Conservation (phyloP, 2,329 filamentous ascomycete species). For the Talaromyces sp. region DNA sequence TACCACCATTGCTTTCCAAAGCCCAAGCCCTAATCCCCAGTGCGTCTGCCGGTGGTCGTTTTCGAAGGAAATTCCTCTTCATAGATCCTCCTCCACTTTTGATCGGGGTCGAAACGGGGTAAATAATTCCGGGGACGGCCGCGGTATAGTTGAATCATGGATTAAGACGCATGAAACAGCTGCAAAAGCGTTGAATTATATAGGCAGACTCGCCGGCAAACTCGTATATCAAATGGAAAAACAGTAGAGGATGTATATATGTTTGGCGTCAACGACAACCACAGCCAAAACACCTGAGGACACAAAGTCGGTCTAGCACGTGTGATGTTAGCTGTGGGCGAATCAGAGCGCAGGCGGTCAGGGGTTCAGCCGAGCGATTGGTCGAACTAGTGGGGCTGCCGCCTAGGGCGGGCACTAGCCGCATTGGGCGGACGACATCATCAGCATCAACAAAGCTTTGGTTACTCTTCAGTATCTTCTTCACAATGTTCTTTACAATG, state of each 20-base stretch:
- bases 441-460: slow-evolving; percentile 12
- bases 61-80: slow-evolving; percentile 9
- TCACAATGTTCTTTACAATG: slow-evolving; percentile 17
- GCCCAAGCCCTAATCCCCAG: slow-evolving; percentile 6
- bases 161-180: not conserved
- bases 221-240: not conserved
- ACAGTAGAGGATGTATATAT: not conserved
- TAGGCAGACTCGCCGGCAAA: not conserved
- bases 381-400: not conserved
- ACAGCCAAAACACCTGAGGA: not conserved
- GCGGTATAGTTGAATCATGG: not conserved
- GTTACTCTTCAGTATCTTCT: slow-evolving; percentile 15
- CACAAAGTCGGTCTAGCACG: not conserved
- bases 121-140: not conserved
- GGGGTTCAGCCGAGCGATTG: not conserved
- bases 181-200: not conserved
- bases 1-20: slow-evolving; percentile 11
- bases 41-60: slow-evolving; percentile 10
- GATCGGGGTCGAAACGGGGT: not conserved
- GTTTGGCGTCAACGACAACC: not conserved
- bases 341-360: not conserved
- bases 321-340: not conserved
- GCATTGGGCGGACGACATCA: not conserved
- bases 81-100: slow-evolving; percentile 1
- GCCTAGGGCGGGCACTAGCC: not conserved